Conservation (phyloP, 2,329 filamentous ascomycete species). For the Hypoxylon sp. region DNA sequence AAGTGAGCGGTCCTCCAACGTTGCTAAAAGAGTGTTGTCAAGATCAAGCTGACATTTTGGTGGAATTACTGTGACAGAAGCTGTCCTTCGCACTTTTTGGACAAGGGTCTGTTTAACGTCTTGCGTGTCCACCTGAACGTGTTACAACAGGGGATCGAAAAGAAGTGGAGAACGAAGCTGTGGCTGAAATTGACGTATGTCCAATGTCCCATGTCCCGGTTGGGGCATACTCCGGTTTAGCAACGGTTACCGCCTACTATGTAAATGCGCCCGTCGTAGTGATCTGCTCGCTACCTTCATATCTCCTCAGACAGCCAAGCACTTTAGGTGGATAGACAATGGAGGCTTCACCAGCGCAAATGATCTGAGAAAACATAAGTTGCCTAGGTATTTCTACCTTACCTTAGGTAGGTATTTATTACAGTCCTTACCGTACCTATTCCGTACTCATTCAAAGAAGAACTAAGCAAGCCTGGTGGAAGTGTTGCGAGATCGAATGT, state of each 20-base stretch:
- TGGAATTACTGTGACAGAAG: constrained; percentile 3
- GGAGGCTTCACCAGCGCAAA: constrained; percentile 18
- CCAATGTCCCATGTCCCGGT: too few species aligned
- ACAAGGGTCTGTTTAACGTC: constrained; percentile 26
- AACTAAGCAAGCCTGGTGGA: not conserved
- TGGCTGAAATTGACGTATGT: not conserved
- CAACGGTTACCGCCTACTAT: not conserved
- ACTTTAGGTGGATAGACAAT: constrained; percentile 6
- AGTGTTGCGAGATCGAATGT: not conserved
- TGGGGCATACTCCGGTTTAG: constrained; percentile 21
- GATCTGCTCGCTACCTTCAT: constrained; percentile 20
- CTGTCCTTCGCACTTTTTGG: constrained; percentile 14
- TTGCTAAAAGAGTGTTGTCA: constrained; percentile 9
- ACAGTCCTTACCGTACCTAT: not conserved
- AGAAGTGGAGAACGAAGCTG: not conserved
- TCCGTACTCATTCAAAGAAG: not conserved
- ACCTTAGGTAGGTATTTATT: not conserved
- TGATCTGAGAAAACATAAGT: constrained; percentile 10
- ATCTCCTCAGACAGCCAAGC: not conserved
- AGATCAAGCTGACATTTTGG: constrained; percentile 21
- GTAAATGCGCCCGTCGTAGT: not conserved
- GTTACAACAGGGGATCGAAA: constrained; percentile 8
- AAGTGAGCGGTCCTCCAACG: constrained; percentile 9
- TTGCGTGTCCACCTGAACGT: constrained; percentile 2
- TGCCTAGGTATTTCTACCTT: not conserved